A percentile compares a stretch with the other conserved stretches of the same genome.
Conservation (phyloP, 441 rosid genomes). For the Daphne laureola region DNA sequence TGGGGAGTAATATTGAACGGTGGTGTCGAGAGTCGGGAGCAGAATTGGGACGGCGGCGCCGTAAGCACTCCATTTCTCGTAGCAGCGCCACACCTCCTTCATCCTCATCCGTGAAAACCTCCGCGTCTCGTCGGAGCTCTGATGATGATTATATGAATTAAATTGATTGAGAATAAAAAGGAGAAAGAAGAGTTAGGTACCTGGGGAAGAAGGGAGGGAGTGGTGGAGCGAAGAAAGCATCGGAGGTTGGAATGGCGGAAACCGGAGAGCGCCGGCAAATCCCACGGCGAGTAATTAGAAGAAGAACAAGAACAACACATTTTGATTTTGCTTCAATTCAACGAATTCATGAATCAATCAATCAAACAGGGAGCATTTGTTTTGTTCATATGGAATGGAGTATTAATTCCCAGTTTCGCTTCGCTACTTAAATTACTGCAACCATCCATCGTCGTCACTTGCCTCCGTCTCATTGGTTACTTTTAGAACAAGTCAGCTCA, state of each 20-base stretch:
- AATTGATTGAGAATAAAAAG: neutral
- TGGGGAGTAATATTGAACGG: conserved; percentile 13
- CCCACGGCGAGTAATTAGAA: conserved; percentile 9
- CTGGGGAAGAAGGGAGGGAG: conserved; percentile 8
- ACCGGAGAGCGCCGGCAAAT: neutral
- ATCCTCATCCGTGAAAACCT: neutral
- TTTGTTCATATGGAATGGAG: too few relatives aligned
- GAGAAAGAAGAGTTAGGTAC: neutral
- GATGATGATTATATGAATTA: neutral
- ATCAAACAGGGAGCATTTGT: too few relatives aligned
- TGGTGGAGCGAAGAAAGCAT: conserved; percentile 6
- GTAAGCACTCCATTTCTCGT: conserved; percentile 8
- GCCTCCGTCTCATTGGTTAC: too few relatives aligned
- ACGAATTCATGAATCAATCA: too few relatives aligned
- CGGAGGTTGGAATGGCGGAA: conserved; percentile 9
- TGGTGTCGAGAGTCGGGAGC: conserved; percentile 2
- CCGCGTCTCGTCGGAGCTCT: neutral
- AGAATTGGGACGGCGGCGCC: conserved; percentile 10
- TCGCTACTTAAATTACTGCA: too few relatives aligned
- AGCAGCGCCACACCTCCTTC: conserved; percentile 9
- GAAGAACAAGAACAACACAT: too few relatives aligned
- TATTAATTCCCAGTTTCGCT: too few relatives aligned
- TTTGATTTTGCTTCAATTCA: too few relatives aligned
- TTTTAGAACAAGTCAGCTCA: too few relatives aligned
- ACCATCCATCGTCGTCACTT: too few relatives aligned